Base-by-base conservation (phyloP, 148 eudicot species). In the Vaccinium macrocarpon region DNA sequence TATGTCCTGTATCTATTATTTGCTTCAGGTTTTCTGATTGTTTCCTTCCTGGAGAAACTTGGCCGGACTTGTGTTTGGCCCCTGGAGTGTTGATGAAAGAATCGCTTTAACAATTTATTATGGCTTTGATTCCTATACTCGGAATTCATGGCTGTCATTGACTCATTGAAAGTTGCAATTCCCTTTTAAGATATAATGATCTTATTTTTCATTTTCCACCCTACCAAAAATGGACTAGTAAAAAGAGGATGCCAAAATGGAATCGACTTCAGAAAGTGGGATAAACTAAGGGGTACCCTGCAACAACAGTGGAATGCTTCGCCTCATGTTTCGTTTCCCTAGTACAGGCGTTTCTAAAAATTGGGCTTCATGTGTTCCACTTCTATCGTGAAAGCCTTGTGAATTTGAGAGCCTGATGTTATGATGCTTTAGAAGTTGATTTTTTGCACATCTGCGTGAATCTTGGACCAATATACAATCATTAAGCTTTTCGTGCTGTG, bases 1-100 rank as follows among this genome's bases (percentile, higher is more conserved):
- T 82, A 82, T 53, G 66, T 53, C 76, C 21, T 21, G 7, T 72
- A 76, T 35, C 64, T 82, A 8, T 82, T 70, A 38, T 81, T 14
- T 42, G 49, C 46, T 51, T 70, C 61, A 15, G 53, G 53, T 68
- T 82, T 82, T 61, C 84, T 51, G 13, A 68, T 57, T 59, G 27
- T 61, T 79, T 55, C 15, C 8, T 79, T 80, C 50, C 55, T 62
- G 71, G 74, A 25, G 23, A 15, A 81, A 42, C 74, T 81, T 19
- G n/a, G 27, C 32, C 29, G 27, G 8, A 6, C 21, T 80, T 48
- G 51, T n/a, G 38, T 49, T 62, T 81, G 73, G 74, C 32, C 29
- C n/a, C 10, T n/a, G 5, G 25, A 56, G 23, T 32, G 61, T 11
- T 16, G 32, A 76, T 76, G 57, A 27, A 49, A 48, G 27, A 32